Base-by-base conservation (phyloP, 768 basidiomycete genomes). In the Cyclocybe aegerita region DNA sequence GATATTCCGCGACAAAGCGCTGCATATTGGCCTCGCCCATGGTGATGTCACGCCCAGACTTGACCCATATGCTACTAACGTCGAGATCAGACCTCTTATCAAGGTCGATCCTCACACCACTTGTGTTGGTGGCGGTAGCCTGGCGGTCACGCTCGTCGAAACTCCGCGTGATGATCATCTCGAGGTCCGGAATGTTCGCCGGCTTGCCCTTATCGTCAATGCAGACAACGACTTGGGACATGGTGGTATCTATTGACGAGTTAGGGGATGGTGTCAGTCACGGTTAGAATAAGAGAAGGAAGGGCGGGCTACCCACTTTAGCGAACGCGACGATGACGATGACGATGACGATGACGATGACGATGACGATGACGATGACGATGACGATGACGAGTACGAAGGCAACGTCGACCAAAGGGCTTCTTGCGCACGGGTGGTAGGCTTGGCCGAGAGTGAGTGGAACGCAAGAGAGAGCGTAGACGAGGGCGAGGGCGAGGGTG, bases 91-190 rank as follows among this genome's bases (percentile, higher is more conserved):
- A 23, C 23, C 23, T 23, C 23, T 23, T 23, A 23, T 23, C 1
- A 23, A 23, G 23, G 5, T 23, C 23, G 23, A 50, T 50, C 15
- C 36, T 11, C 6, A 48, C 38, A 14, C 46, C 46, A 4, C 38
- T 37, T 35, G 32, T 15, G 46, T 48, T 48, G 46, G 32, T 39
- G 38, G 36, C 46, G 46, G 46, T 48, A 14, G 6, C n/a, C 37
- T 43, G 42, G 42, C 16, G 14, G 9, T 14, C 12, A 43, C 46
- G 10, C 9, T 16, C 10, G 15, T 38, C 16, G 46, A 11, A 32
- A n/a, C 9, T 12, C 2, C 15, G 32, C 1, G 7, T 31, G 36
- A 48, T 23, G 23, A 23, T 23, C 23, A 23, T 23, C 23, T 23
- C 23, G 23, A 23, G 23, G 23, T 23, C 23, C 39, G 46, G 37